Base-by-base conservation (phyloP, 225 moss, liverwort and hornwort species). In the Marchantia polymorpha region DNA sequence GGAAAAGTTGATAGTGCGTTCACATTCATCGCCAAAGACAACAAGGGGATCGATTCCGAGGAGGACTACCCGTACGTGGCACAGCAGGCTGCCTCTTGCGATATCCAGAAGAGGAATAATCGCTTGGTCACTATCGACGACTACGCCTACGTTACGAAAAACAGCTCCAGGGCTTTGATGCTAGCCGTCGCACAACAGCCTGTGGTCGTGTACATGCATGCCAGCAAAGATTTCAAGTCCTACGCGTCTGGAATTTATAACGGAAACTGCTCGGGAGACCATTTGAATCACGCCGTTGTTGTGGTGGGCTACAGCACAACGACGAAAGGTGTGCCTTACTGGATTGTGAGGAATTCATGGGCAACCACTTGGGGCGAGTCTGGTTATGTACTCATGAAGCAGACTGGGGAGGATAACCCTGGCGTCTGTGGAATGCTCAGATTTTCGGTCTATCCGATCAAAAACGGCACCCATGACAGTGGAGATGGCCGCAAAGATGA, bases 31-130 rank as follows among this genome's bases (percentile, higher is more conserved):
- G 86, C 92, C 0, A 39, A 5, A 2, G 73, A 82, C 71, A 92
- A 94, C 15, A 90, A 92, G 0, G 94, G 94, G 8, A 90, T 92
- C 29, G 94, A 94, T 61, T 79, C 90, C 2, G 94, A 94, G 79
- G 71, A 80, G 51, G 91, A 94, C 20, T 94, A 94, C 7, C 75
- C 82, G 0, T 94, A 94, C 87, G 85, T 74, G 94, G 81, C 1
- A n/a, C 0, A 5, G 89, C 89, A 74, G 91, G 39, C 39, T 2
- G 5, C 39, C 3, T 39, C 39, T 39, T 39, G 39, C 39, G 5
- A 39, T 39, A 5, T 39, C 3, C 39, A 39, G 39, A 39, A 39
- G 39, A 39, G 39, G 39, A 2, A 39, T 2, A 39, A 39, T 39
- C 39, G 39, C 39, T 39, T 39, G 39, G 39, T 39, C 39, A 39